Percentiles rank a stretch among this genome's conserved stretches.
These are phyloP conservation scores for Rubroboletus satanas DNA, from an alignment of 768 basidiomycete genomes.

Conservation along the genomic window DNA sequence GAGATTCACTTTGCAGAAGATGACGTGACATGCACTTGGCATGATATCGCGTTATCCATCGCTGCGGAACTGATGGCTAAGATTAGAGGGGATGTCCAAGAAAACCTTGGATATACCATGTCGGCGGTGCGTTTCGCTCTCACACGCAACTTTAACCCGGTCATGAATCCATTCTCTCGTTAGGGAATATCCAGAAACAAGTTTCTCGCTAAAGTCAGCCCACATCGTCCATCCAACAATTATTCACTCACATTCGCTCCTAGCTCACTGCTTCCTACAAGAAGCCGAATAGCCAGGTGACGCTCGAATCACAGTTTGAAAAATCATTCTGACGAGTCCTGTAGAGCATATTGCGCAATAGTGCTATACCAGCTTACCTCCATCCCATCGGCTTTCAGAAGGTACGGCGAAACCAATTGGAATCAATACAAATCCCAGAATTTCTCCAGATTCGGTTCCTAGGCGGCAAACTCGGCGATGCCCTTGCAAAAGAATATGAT, in stretches of 20 bases:
- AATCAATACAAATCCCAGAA: neutral
- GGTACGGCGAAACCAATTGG: slow-evolving; percentile 34
- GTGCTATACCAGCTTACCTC: slow-evolving; percentile 81
- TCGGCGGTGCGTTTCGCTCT: slow-evolving; percentile 63
- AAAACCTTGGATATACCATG: slow-evolving; percentile 84
- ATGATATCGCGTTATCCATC: slow-evolving; percentile 86
- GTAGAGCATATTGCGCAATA: slow-evolving; percentile 80
- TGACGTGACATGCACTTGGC: slow-evolving; percentile 62
- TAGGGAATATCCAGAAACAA: slow-evolving; percentile 92
- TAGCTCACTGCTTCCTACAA: slow-evolving; percentile 88
- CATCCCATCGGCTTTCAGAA: slow-evolving; percentile 86
- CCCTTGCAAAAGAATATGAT: slow-evolving; percentile 83
- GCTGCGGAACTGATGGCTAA: slow-evolving; percentile 84
- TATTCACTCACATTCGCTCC: slow-evolving; percentile 1
- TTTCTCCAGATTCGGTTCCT: slow-evolving; percentile 77
- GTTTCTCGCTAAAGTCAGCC: slow-evolving; percentile 82
- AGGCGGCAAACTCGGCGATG: slow-evolving; percentile 90
- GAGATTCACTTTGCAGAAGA: slow-evolving; percentile 23
- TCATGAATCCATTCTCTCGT: neutral
- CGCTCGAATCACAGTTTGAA: neutral
- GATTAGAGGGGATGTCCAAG: slow-evolving; percentile 62
- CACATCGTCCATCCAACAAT: neutral
- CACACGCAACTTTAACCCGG: neutral
- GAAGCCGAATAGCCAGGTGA: slow-evolving; percentile 84
- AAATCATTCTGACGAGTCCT: slow-evolving; percentile 1